Evolutionary conservation across 225 moss, liverwort and hornwort species (phyloP).

Genomic region (Marchantia polymorpha): DNA sequence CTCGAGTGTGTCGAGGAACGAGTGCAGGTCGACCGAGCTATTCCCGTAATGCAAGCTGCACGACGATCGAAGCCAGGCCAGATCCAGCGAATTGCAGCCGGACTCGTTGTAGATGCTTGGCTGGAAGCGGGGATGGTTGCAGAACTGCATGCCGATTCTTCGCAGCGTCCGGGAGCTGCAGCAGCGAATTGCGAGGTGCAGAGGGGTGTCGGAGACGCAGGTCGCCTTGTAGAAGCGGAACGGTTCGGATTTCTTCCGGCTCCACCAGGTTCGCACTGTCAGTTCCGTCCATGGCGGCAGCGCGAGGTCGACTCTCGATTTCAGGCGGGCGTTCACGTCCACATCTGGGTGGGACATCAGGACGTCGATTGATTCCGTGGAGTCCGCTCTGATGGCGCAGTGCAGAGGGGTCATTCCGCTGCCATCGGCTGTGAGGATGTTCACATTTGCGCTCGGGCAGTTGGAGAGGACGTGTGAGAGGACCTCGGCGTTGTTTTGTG

Average conservation of each 20-base stretch:
- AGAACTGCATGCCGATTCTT: neutral
- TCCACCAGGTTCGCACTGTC: too few relatives aligned
- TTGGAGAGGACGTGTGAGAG: neutral
- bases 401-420: conserved; percentile 11
- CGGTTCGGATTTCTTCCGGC: neutral
- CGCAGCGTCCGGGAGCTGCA: neutral
- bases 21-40: neutral
- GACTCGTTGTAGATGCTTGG: neutral
- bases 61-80: neutral
- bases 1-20: neutral
- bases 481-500: neutral
- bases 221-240: neutral
- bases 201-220: neutral
- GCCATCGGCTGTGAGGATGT: neutral
- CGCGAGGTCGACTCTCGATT: neutral
- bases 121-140: conserved; percentile 5
- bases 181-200: conserved; percentile 1
- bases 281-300: neutral
- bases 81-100: neutral
- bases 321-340: neutral
- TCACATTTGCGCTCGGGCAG: too few relatives aligned
- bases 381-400: neutral
- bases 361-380: neutral
- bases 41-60: neutral
- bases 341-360: neutral